Percentiles rank a stretch among this genome's conserved stretches.
phyloP scores from a whole-genome alignment of 2,329 filamentous ascomycete species.

The Pseudovirgaria hyperparasitica region DNA sequence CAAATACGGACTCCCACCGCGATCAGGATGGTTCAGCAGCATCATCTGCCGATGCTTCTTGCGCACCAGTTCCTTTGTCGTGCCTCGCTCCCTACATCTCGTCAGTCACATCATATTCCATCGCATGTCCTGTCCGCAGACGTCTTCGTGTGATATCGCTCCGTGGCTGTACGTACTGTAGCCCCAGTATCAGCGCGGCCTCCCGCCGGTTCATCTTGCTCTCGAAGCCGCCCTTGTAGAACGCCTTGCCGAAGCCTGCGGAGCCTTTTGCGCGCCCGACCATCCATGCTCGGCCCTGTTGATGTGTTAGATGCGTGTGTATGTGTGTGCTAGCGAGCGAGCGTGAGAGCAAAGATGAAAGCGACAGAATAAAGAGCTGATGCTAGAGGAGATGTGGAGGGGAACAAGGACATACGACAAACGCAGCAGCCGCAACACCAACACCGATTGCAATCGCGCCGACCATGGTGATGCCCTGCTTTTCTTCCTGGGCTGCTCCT shows the following conservation, averaged over 20 bases:
- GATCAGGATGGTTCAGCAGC: slow-evolving; percentile 95
- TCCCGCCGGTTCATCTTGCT: slow-evolving; percentile 85
- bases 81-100: slow-evolving; percentile 57
- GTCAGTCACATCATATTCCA: slow-evolving; percentile 1
- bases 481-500: not conserved
- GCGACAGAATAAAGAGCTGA: not conserved
- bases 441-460: slow-evolving; percentile 46
- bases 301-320: slow-evolving; percentile 6
- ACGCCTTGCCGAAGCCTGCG: slow-evolving; percentile 74
- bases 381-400: not conserved
- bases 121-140: not conserved
- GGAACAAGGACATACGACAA: slow-evolving; percentile 37
- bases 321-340: slow-evolving; percentile 5
- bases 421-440: slow-evolving; percentile 52
- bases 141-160: not conserved
- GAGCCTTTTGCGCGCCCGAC: slow-evolving; percentile 54
- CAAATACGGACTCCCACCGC: slow-evolving; percentile 89
- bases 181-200: slow-evolving; percentile 77
- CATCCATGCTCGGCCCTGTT: slow-evolving; percentile 77
- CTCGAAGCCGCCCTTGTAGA: slow-evolving; percentile 99
- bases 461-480: slow-evolving; percentile 33
- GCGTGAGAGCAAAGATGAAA: not conserved
- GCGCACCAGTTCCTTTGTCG: slow-evolving; percentile 87
- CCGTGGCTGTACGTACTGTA: slow-evolving; percentile 50
- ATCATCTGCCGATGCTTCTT: slow-evolving; percentile 93